Evolutionary conservation across 2,329 filamentous ascomycete species (phyloP), one percentile per base, ranked within the genome.

Genomic region (Fusarium coicis): DNA sequence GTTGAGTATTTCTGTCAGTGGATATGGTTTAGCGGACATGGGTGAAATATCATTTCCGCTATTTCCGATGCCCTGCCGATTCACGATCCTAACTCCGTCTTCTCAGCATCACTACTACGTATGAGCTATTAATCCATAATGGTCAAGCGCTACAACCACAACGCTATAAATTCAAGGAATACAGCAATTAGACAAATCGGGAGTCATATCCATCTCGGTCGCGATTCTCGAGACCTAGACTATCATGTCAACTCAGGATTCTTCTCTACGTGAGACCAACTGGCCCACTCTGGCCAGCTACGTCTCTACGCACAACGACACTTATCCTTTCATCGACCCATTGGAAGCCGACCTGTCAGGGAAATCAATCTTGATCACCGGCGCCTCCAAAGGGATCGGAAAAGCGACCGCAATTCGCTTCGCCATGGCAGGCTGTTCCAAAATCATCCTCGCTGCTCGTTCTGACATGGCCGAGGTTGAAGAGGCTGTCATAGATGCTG

Each of bases 401-500:
- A 82, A 81, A 5, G 83, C 85, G 11, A 87, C 85, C 5, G 88
- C 88, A 2, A 76, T 87, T 23, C 84, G 86, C 8, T 91, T 86
- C 74, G 89, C 89, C 14, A 82, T 80, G 68, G 88, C 89, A 5
- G 86, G 87, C 5, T 87, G 85, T 21, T 83, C 84, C 0, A 77
- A 79, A 32, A 87, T 92, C 62, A 85, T 85, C 14, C 80, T 91
- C 7, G 84, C 81, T 7, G 88, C 88, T 0, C 86, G 90, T 21
- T 87, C 85, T 5, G 74, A 81, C 26, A 79, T 82, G 10, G 76
- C 81, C 0, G 75, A 85, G 0, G 61, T 73, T 73, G 68, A 74
- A 4, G 76, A 72, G 2, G 56, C 66, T 7, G 83, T 85, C 5
- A 79, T 80, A 15, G 72, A 76, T 6, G 82, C 82, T 2, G 82